These are phyloP conservation scores for Cantharellus anzutake DNA, from an alignment of 768 basidiomycete genomes.

Conservation along the genomic window DNA sequence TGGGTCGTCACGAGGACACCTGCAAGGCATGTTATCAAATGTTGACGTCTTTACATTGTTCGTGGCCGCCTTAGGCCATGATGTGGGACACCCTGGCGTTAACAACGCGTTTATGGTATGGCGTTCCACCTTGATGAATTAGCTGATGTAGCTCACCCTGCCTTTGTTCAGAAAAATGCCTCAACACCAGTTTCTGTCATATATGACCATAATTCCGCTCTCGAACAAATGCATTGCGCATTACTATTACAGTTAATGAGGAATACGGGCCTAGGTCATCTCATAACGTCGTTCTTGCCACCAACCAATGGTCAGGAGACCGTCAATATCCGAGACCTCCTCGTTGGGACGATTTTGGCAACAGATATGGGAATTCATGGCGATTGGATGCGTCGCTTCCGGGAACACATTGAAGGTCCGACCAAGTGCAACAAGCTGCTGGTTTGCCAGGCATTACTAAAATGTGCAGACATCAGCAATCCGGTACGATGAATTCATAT, in stretches of 20 bases:
- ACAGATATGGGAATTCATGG: slow-evolving; percentile 91
- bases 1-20: slow-evolving; percentile 5
- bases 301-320: slow-evolving; percentile 16
- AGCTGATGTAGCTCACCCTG: neutral
- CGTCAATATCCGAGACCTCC: slow-evolving; percentile 39
- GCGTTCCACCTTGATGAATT: slow-evolving; percentile 18
- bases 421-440: slow-evolving; percentile 21
- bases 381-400: slow-evolving; percentile 59
- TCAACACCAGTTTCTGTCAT: slow-evolving; percentile 72
- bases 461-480: slow-evolving; percentile 97
- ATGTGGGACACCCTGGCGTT: slow-evolving; percentile 92
- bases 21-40: slow-evolving; percentile 22
- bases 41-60: slow-evolving; percentile 71
- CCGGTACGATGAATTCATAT: slow-evolving; percentile 40
- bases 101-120: slow-evolving; percentile 83
- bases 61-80: slow-evolving; percentile 90
- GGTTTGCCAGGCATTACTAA: slow-evolving; percentile 79
- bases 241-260: slow-evolving; percentile 66
- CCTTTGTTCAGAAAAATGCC: slow-evolving; percentile 61
- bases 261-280: slow-evolving; percentile 49
- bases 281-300: slow-evolving; percentile 9
- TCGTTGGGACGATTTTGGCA: slow-evolving; percentile 69
- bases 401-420: slow-evolving; percentile 10
- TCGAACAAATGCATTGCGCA: slow-evolving; percentile 84
- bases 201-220: slow-evolving; percentile 73